Evolutionary conservation across 441 rosid species (phyloP), one percentile per base, ranked within the genome.

Genomic region (Theobroma grandiflorum): DNA sequence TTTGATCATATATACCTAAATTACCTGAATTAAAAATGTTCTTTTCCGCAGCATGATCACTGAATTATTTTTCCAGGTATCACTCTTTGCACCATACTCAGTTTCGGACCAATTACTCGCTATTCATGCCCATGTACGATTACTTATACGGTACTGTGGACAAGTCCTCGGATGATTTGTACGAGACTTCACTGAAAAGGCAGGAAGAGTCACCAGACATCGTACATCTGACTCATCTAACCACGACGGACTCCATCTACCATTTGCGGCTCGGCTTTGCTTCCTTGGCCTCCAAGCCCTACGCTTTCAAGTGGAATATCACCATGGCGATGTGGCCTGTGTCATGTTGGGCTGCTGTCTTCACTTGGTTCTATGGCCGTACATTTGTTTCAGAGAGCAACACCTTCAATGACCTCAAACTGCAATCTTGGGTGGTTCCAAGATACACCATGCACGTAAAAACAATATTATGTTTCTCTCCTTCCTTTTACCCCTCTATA

Each of bases 341-440:
- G 0, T 66, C 78, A 3, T 26, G 31, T 11, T 79, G 35, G 20
- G 74, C 74, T 12, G 3, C 15, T 7, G 5, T 65, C 22, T 1
- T 79, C 1, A 64, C 78, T 52, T 55, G 74, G 78, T 33, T 67
- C 14, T 53, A 5, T 35, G 77, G 59, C 1, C 38, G 43, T 9
- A 55, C 85, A 0, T 77, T 86, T 63, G 50, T 77, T 20, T 58
- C 57, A 2, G 88, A 86, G 75, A 70, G 71, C 52, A 75, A 83
- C 42, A 33, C 16, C 22, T 66, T 81, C 16, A 11, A 71, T 0
- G 61, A 80, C 10, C 73, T 84, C 72, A 84, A 63, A 38, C 33
- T 84, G 38, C 86, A 86, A 68, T 22, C 86, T 40, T 86, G 88
- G 88, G 67, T 33, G 8, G 18, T 86, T 14, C 82, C 82, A 8